These are phyloP conservation scores for Rubia peregrina DNA, from an alignment of 305 asterid genomes.

Conservation along the genomic window DNA sequence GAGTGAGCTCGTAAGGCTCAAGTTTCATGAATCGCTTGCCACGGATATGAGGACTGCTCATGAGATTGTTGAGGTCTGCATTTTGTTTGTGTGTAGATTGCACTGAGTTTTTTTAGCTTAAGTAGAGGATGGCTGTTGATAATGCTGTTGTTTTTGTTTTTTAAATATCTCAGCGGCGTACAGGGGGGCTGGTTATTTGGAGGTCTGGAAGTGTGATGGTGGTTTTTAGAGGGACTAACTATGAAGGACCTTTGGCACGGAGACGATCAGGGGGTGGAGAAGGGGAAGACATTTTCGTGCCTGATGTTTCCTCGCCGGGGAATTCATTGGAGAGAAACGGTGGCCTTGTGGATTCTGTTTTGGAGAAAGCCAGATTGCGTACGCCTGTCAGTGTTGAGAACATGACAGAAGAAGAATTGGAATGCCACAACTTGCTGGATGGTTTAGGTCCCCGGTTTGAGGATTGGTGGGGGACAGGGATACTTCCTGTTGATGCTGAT, in stretches of 20 bases:
- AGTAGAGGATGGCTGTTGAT: constrained; percentile 1
- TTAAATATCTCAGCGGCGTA: constrained; percentile 63
- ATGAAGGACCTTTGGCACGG: constrained; percentile 67
- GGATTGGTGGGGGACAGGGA: constrained; percentile 99
- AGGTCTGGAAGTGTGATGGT: constrained; percentile 98
- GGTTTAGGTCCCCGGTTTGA: constrained; percentile 95
- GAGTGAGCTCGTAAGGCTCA: constrained; percentile 83
- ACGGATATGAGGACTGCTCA: constrained; percentile 95
- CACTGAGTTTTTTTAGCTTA: background rate
- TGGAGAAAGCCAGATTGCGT: constrained; percentile 36
- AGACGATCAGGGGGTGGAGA: constrained; percentile 41
- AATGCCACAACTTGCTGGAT: constrained; percentile 59
- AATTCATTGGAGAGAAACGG: constrained; percentile 24
- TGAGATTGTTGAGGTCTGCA: constrained; percentile 79
- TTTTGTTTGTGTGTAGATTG: background rate
- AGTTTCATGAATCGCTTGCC: constrained; percentile 92
- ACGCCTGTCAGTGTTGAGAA: constrained; percentile 27
- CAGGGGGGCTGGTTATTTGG: constrained; percentile 92
- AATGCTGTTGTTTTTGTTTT: constrained; percentile 3
- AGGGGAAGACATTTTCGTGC: constrained; percentile 55
- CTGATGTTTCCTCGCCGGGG: constrained; percentile 56
- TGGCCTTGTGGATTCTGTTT: constrained; percentile 28
- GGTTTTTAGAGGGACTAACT: constrained; percentile 83
- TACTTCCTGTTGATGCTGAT: constrained; percentile 98
- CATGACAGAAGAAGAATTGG: constrained; percentile 68